Evolutionary conservation across 2,329 filamentous ascomycete genomes (phyloP).

Genomic region (Talaromyces funiculosus): DNA sequence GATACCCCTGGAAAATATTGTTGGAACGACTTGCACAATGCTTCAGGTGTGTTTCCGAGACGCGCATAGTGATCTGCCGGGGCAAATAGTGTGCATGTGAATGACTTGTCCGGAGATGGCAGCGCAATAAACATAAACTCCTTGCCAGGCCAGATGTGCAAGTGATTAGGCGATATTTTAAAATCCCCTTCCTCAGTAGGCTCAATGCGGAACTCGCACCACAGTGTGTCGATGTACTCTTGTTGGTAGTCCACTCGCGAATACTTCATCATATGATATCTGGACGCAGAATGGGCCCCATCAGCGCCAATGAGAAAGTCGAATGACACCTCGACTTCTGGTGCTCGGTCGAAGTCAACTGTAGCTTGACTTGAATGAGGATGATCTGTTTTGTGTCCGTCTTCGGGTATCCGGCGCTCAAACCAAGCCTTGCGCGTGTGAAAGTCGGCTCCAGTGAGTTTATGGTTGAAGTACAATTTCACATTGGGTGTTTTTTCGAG

Average conservation of each 20-base stretch:
- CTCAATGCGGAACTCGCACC: conserved; percentile 89
- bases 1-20: conserved; percentile 79
- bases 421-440: conserved; percentile 78
- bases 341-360: conserved; percentile 42
- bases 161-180: conserved; percentile 79
- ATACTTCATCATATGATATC: conserved; percentile 95
- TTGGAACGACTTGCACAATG: conserved; percentile 82
- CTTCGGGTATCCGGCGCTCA: conserved; percentile 48
- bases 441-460: conserved; percentile 86
- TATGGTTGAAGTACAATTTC: conserved; percentile 86
- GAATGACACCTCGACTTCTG: conserved; percentile 77
- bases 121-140: conserved; percentile 99
- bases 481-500: conserved; percentile 83
- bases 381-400: conserved; percentile 20
- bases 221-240: conserved; percentile 91
- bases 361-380: not conserved
- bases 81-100: conserved; percentile 91
- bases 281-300: conserved; percentile 84
- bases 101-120: conserved; percentile 78
- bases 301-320: conserved; percentile 93
- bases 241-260: conserved; percentile 85
- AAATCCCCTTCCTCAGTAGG: conserved; percentile 55
- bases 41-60: conserved; percentile 58
- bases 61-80: conserved; percentile 62
- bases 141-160: conserved; percentile 94